Base-by-base conservation (phyloP, 192 early-diverging fungal genomes). In the Phlyctochytrium bullatum region DNA sequence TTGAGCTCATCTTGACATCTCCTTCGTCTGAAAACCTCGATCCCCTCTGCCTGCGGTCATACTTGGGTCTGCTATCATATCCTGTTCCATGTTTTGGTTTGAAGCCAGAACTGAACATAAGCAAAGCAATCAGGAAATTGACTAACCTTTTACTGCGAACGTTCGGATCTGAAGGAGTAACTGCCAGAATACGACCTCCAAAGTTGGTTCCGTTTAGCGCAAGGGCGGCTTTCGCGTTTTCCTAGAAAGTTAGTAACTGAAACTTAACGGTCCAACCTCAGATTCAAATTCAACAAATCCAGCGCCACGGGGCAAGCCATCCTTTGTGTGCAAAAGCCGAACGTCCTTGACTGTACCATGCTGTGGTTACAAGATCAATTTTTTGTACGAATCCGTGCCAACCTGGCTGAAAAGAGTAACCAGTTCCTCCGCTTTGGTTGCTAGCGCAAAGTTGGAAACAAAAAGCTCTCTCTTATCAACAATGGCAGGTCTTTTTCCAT, bases 131-230 rank as follows among this genome's bases (percentile, higher is more conserved):
- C 17, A 12, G 60, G 3, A 28, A 30, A 36, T 33, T 25, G 16
- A 10, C 29, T 17, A 47, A 61, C 76, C 59, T 17, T 33, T 53
- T 17, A 57, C 64, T 3, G 30, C 75, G 64, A 16, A 62, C 66
- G 36, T 78, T 83, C 16, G 81, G 76, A 69, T 78, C 81, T n/a
- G 81, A 73, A 3, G 74, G 62, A 0, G 78, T 72, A 1, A 83
- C 78, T 14, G 32, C 66, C 27, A 83, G 60, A 24, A 68, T 24
- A 2, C 73, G 68, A 23, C 75, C 75, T 33, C 78, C 73, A 3
- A 78, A 16, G 14, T 58, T 53, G 2, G 63, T 71, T 1, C 76
- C 78, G 56, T 80, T 83, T 2, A 80, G 50, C n/a, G 68, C 23
- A 10, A 83, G 62, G 1, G 67, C 76, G 16, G 40, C 52, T 57